A percentile compares a stretch with the other conserved stretches of the same genome.
Evolutionary conservation across 805 yeast species (phyloP).

Genomic region (Barnettozyma californica): DNA sequence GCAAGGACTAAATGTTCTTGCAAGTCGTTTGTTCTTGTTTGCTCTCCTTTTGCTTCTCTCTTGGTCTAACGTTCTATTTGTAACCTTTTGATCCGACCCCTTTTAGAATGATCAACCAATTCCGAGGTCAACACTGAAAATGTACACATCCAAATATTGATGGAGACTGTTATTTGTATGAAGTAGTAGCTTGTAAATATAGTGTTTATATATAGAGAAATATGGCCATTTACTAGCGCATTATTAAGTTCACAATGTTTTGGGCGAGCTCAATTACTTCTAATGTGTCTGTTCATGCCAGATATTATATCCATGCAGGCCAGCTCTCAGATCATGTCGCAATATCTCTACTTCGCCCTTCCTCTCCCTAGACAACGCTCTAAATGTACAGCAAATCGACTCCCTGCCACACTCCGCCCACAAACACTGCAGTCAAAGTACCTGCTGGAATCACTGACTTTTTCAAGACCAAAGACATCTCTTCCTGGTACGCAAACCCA

Average conservation of each 20-base stretch:
- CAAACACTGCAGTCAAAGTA: conserved; percentile 82
- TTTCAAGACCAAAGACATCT: conserved; percentile 50
- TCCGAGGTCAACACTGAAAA: no score
- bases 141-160: no score
- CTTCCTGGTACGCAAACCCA: conserved; percentile 16
- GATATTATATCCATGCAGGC: not conserved
- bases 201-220: no score
- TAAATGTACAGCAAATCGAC: conserved; percentile 88
- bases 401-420: conserved; percentile 81
- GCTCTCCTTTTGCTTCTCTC: not conserved
- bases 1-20: not conserved
- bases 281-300: no score
- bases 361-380: conserved; percentile 80
- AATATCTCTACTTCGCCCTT: conserved; percentile 38
- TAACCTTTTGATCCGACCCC: not conserved
- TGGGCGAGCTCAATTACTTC: no score
- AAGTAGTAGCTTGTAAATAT: no score
- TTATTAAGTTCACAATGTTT: no score
- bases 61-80: no score
- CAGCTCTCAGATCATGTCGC: no score
- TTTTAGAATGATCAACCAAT: not conserved
- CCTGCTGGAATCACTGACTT: conserved; percentile 42
- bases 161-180: no score
- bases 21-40: not conserved
- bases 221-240: no score